Evolutionary conservation across 441 rosid species (phyloP), one percentile per base, ranked within the genome.

Genomic region (Populus hybrid): DNA sequence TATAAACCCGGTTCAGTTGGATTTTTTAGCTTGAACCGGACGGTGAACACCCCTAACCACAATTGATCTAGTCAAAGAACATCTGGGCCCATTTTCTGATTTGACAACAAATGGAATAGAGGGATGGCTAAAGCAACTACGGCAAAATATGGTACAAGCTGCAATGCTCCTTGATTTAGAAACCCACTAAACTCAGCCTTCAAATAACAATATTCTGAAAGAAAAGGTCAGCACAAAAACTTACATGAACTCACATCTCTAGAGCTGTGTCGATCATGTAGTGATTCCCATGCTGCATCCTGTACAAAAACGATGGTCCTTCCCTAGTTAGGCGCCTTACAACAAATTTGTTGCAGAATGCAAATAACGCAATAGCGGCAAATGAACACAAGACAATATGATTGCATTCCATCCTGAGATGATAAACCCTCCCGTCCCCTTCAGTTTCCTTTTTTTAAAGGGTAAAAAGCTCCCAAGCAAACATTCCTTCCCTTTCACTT

Each of bases 231-330:
- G 68, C 64, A 71, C 61, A 16, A 34, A 65, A 81, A 84, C 88
- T 85, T 80, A 87, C 90, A 53, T 42, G 90, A 69, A 69, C 71
- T 71, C 42, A 73, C 38, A 72, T 81, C 78, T 77, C 75, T 70
- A 69, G 85, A 77, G 73, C 70, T 84, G 42, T 78, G 81, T 70
- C 24, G 74, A 69, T 82, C 74, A 38, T 73, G 78, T 67, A 85
- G 34, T 67, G 81, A 84, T 42, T 81, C 71, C 90, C 90, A 87
- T 46, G 81, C 88, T 68, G 80, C 83, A 78, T 85, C 87, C 90
- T 87, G 76, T 63, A 28, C 14, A 21, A 63, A 74, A 70, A 76
- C 23, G 72, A 76, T 30, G 34, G 71, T 46, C 57, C 71, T 65
- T 53, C 35, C 68, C 72, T 59, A 11, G 34, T 79, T 70, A 81